Evolutionary conservation across 768 basidiomycete genomes (phyloP).

Genomic region (Mycena venus): DNA sequence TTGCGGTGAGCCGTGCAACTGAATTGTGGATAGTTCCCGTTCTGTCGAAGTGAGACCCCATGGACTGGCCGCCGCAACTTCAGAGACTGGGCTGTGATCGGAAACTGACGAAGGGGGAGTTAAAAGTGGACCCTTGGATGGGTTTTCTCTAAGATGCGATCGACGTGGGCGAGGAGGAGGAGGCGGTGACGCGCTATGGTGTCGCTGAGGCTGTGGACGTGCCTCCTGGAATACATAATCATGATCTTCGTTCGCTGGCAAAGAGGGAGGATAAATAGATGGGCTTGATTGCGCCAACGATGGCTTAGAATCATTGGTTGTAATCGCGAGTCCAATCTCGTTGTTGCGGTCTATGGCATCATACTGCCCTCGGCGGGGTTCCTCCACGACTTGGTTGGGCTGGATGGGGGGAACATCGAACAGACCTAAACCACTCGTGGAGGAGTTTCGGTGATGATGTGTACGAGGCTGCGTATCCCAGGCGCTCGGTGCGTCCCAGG

Average conservation of each 20-base stretch:
- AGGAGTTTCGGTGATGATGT: not conserved
- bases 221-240: slow-evolving; percentile 33
- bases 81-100: slow-evolving; percentile 42
- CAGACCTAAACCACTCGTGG: slow-evolving; percentile 35
- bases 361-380: not conserved
- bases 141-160: slow-evolving; percentile 36
- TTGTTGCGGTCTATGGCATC: slow-evolving; percentile 20
- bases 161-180: slow-evolving; percentile 46
- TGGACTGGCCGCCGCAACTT: slow-evolving; percentile 5
- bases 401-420: not conserved
- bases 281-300: slow-evolving; percentile 61
- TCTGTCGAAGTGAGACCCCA: slow-evolving; percentile 9
- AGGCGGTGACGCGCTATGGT: slow-evolving; percentile 28
- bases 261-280: slow-evolving; percentile 62
- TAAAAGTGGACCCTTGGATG: slow-evolving; percentile 41
- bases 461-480: slow-evolving; percentile 17
- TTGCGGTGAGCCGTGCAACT: slow-evolving; percentile 10
- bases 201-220: not conserved
- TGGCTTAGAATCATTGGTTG: slow-evolving; percentile 37
- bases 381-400: not conserved
- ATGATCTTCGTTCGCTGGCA: slow-evolving; percentile 51
- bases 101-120: slow-evolving; percentile 58
- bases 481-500: slow-evolving; percentile 1
- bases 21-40: not conserved
- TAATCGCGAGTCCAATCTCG: slow-evolving; percentile 37